These are phyloP conservation scores for Trichosporon faecale DNA, from an alignment of 1,284 basidiomycete species.

Conservation along the genomic window DNA sequence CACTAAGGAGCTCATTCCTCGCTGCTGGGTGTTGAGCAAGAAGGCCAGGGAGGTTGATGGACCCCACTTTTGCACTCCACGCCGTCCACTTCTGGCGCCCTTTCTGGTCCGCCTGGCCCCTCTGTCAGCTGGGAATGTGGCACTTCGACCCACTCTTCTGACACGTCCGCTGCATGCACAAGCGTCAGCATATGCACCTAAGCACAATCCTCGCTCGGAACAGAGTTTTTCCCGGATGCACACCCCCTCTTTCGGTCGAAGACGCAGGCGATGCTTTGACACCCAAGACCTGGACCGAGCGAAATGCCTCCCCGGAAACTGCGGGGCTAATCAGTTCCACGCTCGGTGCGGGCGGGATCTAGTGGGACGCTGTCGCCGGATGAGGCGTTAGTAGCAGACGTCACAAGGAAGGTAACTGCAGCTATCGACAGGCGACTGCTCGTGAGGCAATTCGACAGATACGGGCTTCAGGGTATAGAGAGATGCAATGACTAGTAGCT, in stretches of 20 bases:
- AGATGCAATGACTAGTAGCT: background rate
- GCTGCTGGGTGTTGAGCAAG: background rate
- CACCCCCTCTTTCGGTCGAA: background rate
- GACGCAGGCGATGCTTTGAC: background rate
- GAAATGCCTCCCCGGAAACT: background rate
- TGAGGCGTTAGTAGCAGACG: background rate
- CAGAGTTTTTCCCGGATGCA: background rate
- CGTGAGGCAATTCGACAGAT: background rate
- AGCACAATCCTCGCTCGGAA: background rate
- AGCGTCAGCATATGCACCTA: background rate
- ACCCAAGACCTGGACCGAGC: background rate
- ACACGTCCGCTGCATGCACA: background rate
- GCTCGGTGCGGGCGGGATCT: background rate
- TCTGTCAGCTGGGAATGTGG: background rate
- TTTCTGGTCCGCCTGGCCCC: background rate
- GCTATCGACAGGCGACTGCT: too few species aligned
- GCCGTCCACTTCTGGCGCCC: background rate
- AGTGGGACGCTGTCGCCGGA: background rate
- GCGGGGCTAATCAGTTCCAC: background rate
- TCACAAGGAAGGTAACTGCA: too few species aligned
- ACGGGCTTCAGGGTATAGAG: background rate
- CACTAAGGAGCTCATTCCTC: background rate
- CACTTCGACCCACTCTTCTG: conserved; percentile 10
- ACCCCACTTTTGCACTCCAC: background rate
- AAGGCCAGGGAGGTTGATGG: background rate